These are phyloP conservation scores for Podosphaera xanthii DNA, from an alignment of 2,329 filamentous ascomycete genomes.

Conservation along the genomic window DNA sequence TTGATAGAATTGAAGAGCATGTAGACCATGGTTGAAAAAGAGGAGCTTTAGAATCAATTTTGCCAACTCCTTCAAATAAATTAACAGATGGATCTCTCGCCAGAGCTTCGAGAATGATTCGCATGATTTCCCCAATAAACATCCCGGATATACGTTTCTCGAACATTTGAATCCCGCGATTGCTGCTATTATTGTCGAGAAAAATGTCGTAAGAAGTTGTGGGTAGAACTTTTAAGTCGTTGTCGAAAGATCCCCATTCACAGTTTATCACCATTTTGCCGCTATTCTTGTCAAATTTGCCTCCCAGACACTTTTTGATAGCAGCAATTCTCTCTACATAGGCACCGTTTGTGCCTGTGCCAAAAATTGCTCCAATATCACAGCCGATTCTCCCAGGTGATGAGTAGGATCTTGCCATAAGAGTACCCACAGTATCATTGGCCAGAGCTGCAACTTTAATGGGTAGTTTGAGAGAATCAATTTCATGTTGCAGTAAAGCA, in stretches of 20 bases:
- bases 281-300: slow-evolving; percentile 54
- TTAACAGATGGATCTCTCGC: slow-evolving; percentile 41
- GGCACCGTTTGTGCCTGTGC: slow-evolving; percentile 89
- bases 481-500: slow-evolving; percentile 65
- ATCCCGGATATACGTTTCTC: slow-evolving; percentile 97
- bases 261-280: slow-evolving; percentile 96
- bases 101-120: slow-evolving; percentile 51
- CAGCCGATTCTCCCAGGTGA: slow-evolving; percentile 71
- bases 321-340: slow-evolving; percentile 83
- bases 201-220: slow-evolving; percentile 61
- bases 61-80: slow-evolving; percentile 62
- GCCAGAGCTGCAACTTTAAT: slow-evolving; percentile 90
- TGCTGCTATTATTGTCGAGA: slow-evolving; percentile 60
- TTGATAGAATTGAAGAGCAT: slow-evolving; percentile 74
- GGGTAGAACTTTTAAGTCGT: slow-evolving; percentile 69
- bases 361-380: slow-evolving; percentile 88
- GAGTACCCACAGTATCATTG: slow-evolving; percentile 90
- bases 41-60: slow-evolving; percentile 37
- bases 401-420: slow-evolving; percentile 94
- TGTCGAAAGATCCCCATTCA: slow-evolving; percentile 97
- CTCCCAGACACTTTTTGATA: slow-evolving; percentile 53
- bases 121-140: slow-evolving; percentile 89
- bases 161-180: slow-evolving; percentile 94
- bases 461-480: slow-evolving; percentile 66
- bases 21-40: slow-evolving; percentile 70